Base-by-base conservation (phyloP, 1,139 yeast species). In the Diutina catenulata region DNA sequence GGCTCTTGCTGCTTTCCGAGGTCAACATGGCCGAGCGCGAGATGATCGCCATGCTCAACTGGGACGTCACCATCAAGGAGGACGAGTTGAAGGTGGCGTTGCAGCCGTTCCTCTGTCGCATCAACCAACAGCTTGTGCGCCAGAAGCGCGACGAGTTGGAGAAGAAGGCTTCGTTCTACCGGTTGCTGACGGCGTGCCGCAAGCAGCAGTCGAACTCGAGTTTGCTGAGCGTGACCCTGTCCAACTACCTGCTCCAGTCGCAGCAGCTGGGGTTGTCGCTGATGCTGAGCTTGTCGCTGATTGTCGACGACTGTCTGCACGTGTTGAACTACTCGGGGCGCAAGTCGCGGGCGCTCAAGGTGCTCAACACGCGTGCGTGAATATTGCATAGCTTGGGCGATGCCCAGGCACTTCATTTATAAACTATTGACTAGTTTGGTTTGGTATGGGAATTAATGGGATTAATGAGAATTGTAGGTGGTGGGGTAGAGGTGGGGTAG, bases 21-120 rank as follows among this genome's bases (percentile, higher is more conserved):
- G 88, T 91, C 42, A 91, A 91, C 59, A 76, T 87, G 53, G 84
- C 94, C 52, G 98, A 91, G 61, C 70, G 87, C 47, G 97, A 91
- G 59, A 66, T 91, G 47, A 74, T 88, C 40, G 74, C 72, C 37
- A 75, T 86, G 47, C 70, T 91, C 43, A 80, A 83, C 49, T 91
- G 97, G 97, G 77, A 84, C 50, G 62, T 88, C 39, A 64, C 71
- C 36, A 76, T 91, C 41, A 62, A 74, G 35, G 77, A 76, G 49
- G 68, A 71, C 37, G 97, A 91, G 50, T 68, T 91, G 44, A 63
- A 76, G 41, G 60, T 66, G 38, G 78, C 78, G 14, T 68, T 88
- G 41, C 76, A 80, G 39, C 88, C 88, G 32, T 84, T 91, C 62
- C 62, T 91, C 42, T 62, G 68, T 22, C 81, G 86, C 37, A 84